phyloP scores from a whole-genome alignment of 116 monocot species.

The Dioscorea cayenensis region DNA sequence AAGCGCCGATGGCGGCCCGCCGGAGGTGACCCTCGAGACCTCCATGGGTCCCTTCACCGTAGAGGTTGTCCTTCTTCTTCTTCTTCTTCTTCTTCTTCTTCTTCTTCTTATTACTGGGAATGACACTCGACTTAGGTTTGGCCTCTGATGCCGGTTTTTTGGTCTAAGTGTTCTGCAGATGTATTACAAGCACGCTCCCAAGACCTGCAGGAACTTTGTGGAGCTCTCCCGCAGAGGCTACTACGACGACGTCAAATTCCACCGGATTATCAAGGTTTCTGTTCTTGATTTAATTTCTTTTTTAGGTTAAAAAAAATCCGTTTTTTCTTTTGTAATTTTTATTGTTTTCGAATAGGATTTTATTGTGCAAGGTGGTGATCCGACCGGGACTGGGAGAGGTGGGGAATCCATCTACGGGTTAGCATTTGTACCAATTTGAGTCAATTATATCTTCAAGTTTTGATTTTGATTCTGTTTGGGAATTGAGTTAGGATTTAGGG shows the following conservation, averaged over 20 bases:
- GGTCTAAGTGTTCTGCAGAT: conserved; percentile 33
- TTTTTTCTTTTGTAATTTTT: conserved; percentile 1
- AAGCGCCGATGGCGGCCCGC: conserved; percentile 63
- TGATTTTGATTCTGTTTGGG: conserved; percentile 1
- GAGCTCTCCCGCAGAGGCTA: conserved; percentile 98
- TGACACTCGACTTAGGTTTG: too few relatives aligned
- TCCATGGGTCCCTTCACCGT: conserved; percentile 93
- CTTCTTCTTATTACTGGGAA: neutral
- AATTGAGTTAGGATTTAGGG: neutral
- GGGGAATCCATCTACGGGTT: conserved; percentile 98
- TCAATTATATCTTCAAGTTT: neutral
- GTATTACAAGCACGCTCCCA: conserved; percentile 98
- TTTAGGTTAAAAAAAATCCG: neutral
- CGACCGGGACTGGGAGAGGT: conserved; percentile 94
- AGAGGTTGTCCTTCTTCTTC: conserved; percentile 35
- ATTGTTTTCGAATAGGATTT: conserved; percentile 58
- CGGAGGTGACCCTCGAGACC: conserved; percentile 92
- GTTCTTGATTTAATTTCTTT: neutral
- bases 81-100: conserved; percentile 5
- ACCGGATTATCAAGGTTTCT: conserved; percentile 91
- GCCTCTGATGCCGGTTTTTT: too few relatives aligned
- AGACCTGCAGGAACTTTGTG: conserved; percentile 96
- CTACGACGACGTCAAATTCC: conserved; percentile 95
- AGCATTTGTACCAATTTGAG: neutral
- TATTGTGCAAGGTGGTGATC: conserved; percentile 97